A percentile compares a stretch with the other conserved stretches of the same genome.
phyloP scores from a whole-genome alignment of 1,284 basidiomycete genomes.

The Amylostereum areolatum region DNA sequence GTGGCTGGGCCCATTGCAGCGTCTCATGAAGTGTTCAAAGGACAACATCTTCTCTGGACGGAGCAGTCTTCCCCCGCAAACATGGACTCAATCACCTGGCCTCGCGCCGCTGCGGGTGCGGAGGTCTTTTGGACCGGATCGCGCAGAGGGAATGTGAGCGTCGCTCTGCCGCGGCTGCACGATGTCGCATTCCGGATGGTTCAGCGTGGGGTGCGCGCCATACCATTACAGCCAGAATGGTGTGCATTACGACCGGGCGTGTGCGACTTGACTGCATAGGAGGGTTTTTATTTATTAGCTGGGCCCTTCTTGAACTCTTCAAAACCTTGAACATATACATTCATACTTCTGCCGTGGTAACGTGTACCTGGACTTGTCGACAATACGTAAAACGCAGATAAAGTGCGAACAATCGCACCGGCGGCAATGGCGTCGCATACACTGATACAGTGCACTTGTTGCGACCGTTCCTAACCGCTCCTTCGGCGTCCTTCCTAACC shows the following conservation, averaged over 20 bases:
- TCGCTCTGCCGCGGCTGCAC: conserved; percentile 74
- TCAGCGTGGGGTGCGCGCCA: conserved; percentile 59
- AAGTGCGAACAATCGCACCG: too few species aligned
- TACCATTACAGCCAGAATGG: conserved; percentile 76
- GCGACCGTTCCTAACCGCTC: too few species aligned
- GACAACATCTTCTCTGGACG: conserved; percentile 72
- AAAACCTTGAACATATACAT: too few species aligned
- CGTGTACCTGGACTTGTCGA: too few species aligned
- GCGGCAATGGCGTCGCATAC: too few species aligned
- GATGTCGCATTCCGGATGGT: conserved; percentile 68
- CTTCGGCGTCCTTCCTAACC: too few species aligned
- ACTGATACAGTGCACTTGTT: too few species aligned
- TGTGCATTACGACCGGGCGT: conserved; percentile 65
- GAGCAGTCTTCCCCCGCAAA: conserved; percentile 73
- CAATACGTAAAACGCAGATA: too few species aligned
- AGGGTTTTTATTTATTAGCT: too few species aligned
- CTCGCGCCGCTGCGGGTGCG: conserved; percentile 70
- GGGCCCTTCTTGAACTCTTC: too few species aligned
- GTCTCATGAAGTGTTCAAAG: neutral
- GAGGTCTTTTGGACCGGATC: conserved; percentile 84
- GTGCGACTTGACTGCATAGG: conserved; percentile 38
- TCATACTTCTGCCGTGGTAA: too few species aligned
- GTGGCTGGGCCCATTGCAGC: neutral
- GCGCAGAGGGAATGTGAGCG: conserved; percentile 39
- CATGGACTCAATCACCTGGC: conserved; percentile 72